Conservation (phyloP, 225 moss, liverwort and hornwort genomes). For the Pseudisothecium myosuroides region DNA sequence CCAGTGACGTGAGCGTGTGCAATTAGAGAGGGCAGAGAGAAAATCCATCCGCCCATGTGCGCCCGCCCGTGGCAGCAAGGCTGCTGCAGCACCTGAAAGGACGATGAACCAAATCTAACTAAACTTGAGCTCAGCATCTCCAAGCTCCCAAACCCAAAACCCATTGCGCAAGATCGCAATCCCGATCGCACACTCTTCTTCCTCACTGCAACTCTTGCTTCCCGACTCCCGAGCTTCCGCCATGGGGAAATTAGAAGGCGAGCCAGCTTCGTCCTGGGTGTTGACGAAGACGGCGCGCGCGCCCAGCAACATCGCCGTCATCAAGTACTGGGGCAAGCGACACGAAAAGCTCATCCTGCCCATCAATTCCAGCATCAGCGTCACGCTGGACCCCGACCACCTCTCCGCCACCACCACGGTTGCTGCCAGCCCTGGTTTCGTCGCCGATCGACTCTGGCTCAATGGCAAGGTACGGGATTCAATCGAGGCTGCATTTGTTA, state of each 20-base stretch:
- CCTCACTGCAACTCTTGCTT: too few relatives aligned
- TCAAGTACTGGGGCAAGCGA: conserved; percentile 99
- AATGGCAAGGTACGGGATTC: conserved; percentile 82
- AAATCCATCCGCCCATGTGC: background rate
- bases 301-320: conserved; percentile 96
- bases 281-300: conserved; percentile 78
- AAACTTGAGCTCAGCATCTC: background rate
- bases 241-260: background rate
- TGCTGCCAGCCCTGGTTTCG: conserved; percentile 75
- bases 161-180: background rate
- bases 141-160: background rate
- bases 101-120: background rate
- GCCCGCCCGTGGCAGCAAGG: background rate
- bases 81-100: background rate
- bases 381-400: conserved; percentile 70
- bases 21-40: background rate
- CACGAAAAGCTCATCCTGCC: conserved; percentile 93
- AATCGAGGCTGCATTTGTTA: background rate
- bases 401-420: conserved; percentile 92
- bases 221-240: background rate
- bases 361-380: conserved; percentile 90
- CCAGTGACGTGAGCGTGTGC: background rate
- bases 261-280: conserved; percentile 33
- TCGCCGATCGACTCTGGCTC: conserved; percentile 87
- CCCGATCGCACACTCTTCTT: background rate